Evolutionary conservation across 257 asterid genomes (phyloP).

Genomic region (Penstemon barbatus): DNA sequence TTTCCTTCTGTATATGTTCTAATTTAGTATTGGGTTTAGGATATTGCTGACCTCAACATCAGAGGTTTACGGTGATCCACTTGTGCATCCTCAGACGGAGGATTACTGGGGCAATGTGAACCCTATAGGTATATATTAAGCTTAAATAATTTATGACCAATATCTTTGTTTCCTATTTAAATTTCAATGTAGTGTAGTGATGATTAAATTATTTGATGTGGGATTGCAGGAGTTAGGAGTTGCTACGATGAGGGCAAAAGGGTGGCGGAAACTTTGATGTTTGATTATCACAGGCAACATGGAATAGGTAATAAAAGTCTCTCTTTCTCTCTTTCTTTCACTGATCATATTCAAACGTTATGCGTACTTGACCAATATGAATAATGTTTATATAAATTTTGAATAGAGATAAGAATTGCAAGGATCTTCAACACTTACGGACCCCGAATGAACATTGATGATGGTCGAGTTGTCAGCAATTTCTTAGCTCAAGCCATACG

Average conservation of each 20-base stretch:
- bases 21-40: constrained; percentile 39
- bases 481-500: constrained; percentile 97
- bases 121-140: constrained; percentile 68
- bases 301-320: constrained; percentile 60
- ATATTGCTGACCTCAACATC: constrained; percentile 94
- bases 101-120: constrained; percentile 99
- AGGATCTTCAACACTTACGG: constrained; percentile 96
- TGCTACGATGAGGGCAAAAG: constrained; percentile 96
- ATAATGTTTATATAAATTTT: constrained; percentile 19
- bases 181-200: background rate
- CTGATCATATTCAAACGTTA: too few species aligned
- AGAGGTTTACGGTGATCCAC: constrained; percentile 97
- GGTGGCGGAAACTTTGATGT: constrained; percentile 97
- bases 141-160: too few species aligned
- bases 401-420: constrained; percentile 85
- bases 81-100: constrained; percentile 92
- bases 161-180: too few species aligned
- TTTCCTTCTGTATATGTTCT: background rate
- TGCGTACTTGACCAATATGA: constrained; percentile 21
- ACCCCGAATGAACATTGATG: constrained; percentile 97
- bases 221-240: constrained; percentile 84
- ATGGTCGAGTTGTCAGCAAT: constrained; percentile 98
- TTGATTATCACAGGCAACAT: constrained; percentile 95
- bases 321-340: background rate
- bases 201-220: constrained; percentile 5